A percentile compares a stretch with the other conserved stretches of the same genome.
phyloP scores from a whole-genome alignment of 306 rosid species.

The Vigna reflexopilosa region DNA sequence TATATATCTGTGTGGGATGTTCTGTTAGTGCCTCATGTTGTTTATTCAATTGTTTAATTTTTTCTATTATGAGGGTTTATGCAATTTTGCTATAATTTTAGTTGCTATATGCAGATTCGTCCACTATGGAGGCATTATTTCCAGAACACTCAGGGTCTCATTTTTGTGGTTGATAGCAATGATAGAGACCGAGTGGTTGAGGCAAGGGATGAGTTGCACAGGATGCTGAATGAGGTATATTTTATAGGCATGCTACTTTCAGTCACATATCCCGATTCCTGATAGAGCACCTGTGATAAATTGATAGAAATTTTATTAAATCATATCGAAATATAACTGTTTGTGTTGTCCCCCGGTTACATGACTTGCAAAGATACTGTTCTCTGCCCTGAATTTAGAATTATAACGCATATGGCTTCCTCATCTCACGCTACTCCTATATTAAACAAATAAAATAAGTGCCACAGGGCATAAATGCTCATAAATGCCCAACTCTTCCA shows the following conservation, averaged over 20 bases:
- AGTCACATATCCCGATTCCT: background rate
- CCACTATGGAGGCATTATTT: slow-evolving; percentile 99
- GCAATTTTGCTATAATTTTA: slow-evolving; percentile 32
- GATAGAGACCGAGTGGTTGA: slow-evolving; percentile 95
- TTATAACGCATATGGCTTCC: background rate
- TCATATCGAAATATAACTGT: background rate
- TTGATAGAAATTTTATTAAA: background rate
- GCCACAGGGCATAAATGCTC: background rate
- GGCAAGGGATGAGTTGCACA: slow-evolving; percentile 98
- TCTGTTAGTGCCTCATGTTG: slow-evolving; percentile 12
- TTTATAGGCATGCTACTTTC: background rate
- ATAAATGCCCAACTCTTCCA: background rate
- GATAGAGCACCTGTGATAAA: background rate
- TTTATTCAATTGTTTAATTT: slow-evolving; percentile 14
- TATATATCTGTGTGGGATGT: slow-evolving; percentile 13
- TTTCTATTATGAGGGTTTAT: slow-evolving; percentile 6
- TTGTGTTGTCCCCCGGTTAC: background rate
- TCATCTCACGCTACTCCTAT: background rate
- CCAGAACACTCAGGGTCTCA: slow-evolving; percentile 99
- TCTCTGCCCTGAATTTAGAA: background rate
- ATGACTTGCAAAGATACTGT: background rate
- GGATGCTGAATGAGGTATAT: slow-evolving; percentile 96
- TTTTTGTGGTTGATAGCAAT: slow-evolving; percentile 97
- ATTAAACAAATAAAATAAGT: background rate
- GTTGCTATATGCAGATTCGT: slow-evolving; percentile 70